Evolutionary conservation across 1,284 basidiomycete species (phyloP).

Genomic region (Entoloma clypeatum): DNA sequence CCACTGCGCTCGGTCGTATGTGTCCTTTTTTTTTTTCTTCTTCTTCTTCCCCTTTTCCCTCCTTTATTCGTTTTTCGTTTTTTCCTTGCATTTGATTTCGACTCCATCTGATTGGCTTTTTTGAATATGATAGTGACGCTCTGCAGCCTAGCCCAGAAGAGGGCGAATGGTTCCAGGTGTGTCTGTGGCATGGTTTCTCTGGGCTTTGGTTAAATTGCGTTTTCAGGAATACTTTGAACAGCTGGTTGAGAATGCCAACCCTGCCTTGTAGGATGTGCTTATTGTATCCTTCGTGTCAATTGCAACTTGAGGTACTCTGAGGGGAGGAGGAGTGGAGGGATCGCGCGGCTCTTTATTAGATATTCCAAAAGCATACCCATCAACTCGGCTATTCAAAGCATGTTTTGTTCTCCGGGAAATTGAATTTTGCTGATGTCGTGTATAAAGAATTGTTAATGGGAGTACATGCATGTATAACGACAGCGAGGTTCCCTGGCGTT

Average conservation of each 20-base stretch:
- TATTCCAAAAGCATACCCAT: too few species aligned
- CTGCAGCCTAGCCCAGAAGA: slow-evolving; percentile 55
- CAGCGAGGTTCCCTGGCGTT: too few species aligned
- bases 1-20: slow-evolving; percentile 48
- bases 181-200: slow-evolving; percentile 2
- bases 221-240: slow-evolving; percentile 47
- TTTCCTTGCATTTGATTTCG: too few species aligned
- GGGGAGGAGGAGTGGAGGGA: background rate
- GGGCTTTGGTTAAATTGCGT: background rate
- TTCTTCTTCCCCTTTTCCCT: too few species aligned
- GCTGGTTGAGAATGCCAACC: slow-evolving; percentile 53
- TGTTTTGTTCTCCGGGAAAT: too few species aligned
- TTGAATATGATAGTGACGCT: slow-evolving; percentile 41
- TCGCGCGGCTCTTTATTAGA: background rate
- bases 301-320: background rate
- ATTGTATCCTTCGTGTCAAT: too few species aligned
- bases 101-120: slow-evolving; percentile 1
- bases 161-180: slow-evolving; percentile 57
- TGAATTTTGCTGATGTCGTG: too few species aligned
- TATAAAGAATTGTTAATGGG: too few species aligned
- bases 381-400: too few species aligned
- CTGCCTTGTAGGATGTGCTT: slow-evolving; percentile 49
- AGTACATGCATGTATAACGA: too few species aligned
- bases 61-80: too few species aligned
- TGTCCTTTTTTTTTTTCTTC: too few species aligned